Base-by-base conservation (phyloP, 192 early-diverging fungal species). In the Entomortierella beljakovae region DNA sequence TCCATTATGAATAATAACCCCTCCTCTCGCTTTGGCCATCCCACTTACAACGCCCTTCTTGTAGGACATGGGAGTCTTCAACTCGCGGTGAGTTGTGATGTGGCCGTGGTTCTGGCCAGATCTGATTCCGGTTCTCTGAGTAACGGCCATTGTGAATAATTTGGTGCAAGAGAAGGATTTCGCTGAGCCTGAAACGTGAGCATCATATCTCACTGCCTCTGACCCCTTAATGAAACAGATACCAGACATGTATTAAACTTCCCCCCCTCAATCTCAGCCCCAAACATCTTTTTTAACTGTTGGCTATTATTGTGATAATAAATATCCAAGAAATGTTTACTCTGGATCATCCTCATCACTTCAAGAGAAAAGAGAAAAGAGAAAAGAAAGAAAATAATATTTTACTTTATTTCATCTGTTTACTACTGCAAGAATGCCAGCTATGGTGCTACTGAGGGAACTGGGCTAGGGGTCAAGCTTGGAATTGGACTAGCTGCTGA, bases 31-130 rank as follows among this genome's bases (percentile, higher is more conserved):
- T 11, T 16, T 15, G 15, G 15, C 43, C 58, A 8, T 5, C 35
- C 26, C 43, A 71, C 56, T 82, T 91, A 91, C 82, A 86, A 94
- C 93, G 61, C 95, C 95, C 88, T 94, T 97, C 82, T 88, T 86
- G 86, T 89, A 85, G 67, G 86, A 85, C 60, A 92, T 92, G 83
- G 92, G 94, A 49, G 68, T 82, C 81, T 88, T 84, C 73, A 90
- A 79, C 64, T 81, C 88, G 63, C 91, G 90, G 63, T 82, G 82
- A 65, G 97, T 91, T 77, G 92, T 92, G 86, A 94, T 84, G 91
- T 94, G 96, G 61, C 98, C 98, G 83, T 92, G 91, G 92, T 97
- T 98, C 85, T 91, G 83, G 80, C 98, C 98, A 70, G 86, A 87
- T 80, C 88, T 88, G 81, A 99, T 90, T 76, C 97, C 97, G 71